Percentiles rank a stretch among this genome's conserved stretches.
Conservation (phyloP, 768 basidiomycete species). For the Favolaschia claudopus region DNA sequence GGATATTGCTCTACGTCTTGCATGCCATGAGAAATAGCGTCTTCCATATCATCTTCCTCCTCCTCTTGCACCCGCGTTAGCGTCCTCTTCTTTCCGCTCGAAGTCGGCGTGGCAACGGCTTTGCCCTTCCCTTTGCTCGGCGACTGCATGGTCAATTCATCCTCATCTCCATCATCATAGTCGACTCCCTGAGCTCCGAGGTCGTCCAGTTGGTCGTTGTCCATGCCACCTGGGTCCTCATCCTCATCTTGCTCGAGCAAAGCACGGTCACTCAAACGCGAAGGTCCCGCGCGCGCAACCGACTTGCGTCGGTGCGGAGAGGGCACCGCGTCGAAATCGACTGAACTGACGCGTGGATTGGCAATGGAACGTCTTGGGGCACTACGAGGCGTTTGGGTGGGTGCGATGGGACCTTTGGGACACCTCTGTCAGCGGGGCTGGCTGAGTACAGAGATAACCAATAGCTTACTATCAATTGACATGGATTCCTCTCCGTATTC, state of each 20-base stretch:
- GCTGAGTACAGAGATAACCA: too few species aligned
- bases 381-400: too few species aligned
- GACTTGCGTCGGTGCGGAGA: conserved; percentile 55
- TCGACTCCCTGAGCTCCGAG: conserved; percentile 44
- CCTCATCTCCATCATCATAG: conserved; percentile 53
- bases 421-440: too few species aligned
- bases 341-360: conserved; percentile 54
- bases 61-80: conserved; percentile 43
- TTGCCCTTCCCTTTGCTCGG: conserved; percentile 53
- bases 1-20: conserved; percentile 18
- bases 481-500: conserved; percentile 75
- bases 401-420: too few species aligned
- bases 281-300: conserved; percentile 44
- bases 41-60: conserved; percentile 48
- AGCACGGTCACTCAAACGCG: conserved; percentile 45
- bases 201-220: conserved; percentile 39
- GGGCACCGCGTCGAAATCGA: conserved; percentile 68
- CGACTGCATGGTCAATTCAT: conserved; percentile 34
- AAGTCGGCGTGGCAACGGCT: conserved; percentile 41
- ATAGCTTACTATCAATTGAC: conserved; percentile 80
- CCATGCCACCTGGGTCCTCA: conserved; percentile 35
- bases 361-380: too few species aligned
- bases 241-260: conserved; percentile 32
- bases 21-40: conserved; percentile 51
- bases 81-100: conserved; percentile 29